Evolutionary conservation across 495 filamentous ascomycete species (phyloP), one percentile per base, ranked within the genome.

Genomic region (Penicillium canescens): DNA sequence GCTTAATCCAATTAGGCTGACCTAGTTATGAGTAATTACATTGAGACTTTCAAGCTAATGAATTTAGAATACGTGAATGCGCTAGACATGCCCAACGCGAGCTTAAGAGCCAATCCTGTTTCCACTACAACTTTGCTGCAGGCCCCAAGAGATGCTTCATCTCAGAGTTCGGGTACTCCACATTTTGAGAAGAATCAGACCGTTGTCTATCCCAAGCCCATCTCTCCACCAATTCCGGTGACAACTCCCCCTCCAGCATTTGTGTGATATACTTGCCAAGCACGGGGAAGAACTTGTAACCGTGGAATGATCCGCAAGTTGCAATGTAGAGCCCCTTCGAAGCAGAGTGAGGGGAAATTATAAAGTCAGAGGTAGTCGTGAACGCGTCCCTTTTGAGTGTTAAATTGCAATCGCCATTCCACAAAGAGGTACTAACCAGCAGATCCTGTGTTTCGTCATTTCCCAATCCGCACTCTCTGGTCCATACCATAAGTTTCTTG

Each of bases 281-380:
- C 11, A 79, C 76, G 0, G 83, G 82, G 50, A 85, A 70, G 68
- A 86, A 86, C 61, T 86, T 86, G 68, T 71, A 86, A 24, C 74
- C 77, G 54, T 78, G 79, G 54, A 73, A 77, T 8, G 73, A 73
- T 18, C 79, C 79, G 28, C 76, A 75, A 0, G 76, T 79, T 1
- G 79, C 79, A 20, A 82, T 52, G 49, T 73, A 80, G 6, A 82
- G 68, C 24, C 76, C 76, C 34, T 71, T 59, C 34, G 72, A 76
- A 24, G 69, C 70, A 1, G 82, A 72, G 57, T 86, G 83, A 14
- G 75, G 66, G 24, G 73, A 76, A 48, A 85, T 83, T 34, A 83
- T 80, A 56, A 82, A 83, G 55, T 83, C 79, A 21, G 82, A 73
- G 50, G 71, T 77, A 1, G 80, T 68, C 21, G 69, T 72, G 49